Conservation (phyloP, 257 asterid species). For the Nemophila menziesii region DNA sequence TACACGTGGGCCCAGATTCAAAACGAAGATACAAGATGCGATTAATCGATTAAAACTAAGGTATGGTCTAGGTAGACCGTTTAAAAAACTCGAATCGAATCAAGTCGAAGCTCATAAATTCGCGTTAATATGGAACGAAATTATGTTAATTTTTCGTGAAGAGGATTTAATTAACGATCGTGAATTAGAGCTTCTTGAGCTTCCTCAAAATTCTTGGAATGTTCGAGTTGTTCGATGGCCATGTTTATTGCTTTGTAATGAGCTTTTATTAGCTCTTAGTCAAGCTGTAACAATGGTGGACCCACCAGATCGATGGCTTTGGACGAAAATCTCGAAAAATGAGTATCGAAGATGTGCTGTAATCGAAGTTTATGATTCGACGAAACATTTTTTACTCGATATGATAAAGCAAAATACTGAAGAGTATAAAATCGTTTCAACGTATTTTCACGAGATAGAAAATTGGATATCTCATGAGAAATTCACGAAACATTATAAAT, state of each 20-base stretch:
- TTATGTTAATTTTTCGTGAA: slow-evolving; percentile 73
- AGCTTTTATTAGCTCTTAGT: slow-evolving; percentile 78
- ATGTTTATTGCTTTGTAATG: slow-evolving; percentile 84
- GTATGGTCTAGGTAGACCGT: slow-evolving; percentile 88
- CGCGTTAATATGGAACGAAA: slow-evolving; percentile 96
- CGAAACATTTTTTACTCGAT: slow-evolving; percentile 58
- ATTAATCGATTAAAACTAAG: slow-evolving; percentile 79
- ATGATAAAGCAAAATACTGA: slow-evolving; percentile 59
- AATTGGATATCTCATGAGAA: slow-evolving; percentile 67
- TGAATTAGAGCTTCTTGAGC: slow-evolving; percentile 88
- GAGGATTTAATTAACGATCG: slow-evolving; percentile 80
- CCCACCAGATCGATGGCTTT: slow-evolving; percentile 94
- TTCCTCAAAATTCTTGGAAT: slow-evolving; percentile 88
- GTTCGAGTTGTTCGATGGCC: slow-evolving; percentile 95
- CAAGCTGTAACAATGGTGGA: slow-evolving; percentile 89
- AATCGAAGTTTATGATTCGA: slow-evolving; percentile 75
- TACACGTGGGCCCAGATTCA: slow-evolving; percentile 49
- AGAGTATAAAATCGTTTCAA: slow-evolving; percentile 69
- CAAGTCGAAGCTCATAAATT: slow-evolving; percentile 93
- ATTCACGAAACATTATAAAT: slow-evolving; percentile 63
- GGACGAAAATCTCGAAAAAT: slow-evolving; percentile 75
- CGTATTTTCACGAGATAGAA: slow-evolving; percentile 79
- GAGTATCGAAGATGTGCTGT: slow-evolving; percentile 91
- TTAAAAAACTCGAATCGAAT: slow-evolving; percentile 80
- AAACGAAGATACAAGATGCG: slow-evolving; percentile 70